Conservation (phyloP, 768 basidiomycete genomes). For the Floccularia luteovirens region DNA sequence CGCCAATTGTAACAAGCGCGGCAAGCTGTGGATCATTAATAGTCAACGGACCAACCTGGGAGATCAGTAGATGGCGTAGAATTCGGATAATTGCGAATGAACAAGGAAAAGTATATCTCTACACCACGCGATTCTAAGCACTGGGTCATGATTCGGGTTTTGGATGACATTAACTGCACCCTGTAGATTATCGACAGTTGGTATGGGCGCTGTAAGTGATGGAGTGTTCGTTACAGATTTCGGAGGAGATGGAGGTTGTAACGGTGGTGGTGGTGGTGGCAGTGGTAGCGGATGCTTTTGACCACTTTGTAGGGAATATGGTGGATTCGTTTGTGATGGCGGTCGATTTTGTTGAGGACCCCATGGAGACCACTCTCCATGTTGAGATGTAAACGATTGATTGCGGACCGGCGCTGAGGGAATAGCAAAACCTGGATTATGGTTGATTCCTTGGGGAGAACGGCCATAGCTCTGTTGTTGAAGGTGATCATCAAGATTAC, state of each 20-base stretch:
- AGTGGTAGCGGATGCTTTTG: conserved; percentile 12
- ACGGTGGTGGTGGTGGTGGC: conserved; percentile 38
- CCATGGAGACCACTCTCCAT: conserved; percentile 11
- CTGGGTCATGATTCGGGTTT: conserved; percentile 46
- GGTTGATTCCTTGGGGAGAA: conserved; percentile 8
- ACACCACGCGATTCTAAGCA: conserved; percentile 67
- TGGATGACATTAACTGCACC: conserved; percentile 45
- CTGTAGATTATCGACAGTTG: conserved; percentile 52
- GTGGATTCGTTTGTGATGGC: conserved; percentile 15
- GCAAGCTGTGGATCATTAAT: conserved; percentile 55
- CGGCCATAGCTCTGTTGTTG: conserved; percentile 9
- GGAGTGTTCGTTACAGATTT: conserved; percentile 23
- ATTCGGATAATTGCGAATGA: conserved; percentile 41
- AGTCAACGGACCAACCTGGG: conserved; percentile 40
- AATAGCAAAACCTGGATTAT: conserved; percentile 17
- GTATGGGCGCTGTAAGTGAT: conserved; percentile 61
- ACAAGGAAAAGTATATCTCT: conserved; percentile 79
- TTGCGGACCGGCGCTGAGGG: conserved; percentile 6
- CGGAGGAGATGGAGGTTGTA: conserved; percentile 36
- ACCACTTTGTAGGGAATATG: conserved; percentile 12
- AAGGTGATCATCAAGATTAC: conserved; percentile 45
- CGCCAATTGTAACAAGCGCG: conserved; percentile 54
- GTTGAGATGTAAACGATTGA: conserved; percentile 7
- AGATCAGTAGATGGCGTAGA: conserved; percentile 31
- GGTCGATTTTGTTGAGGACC: conserved; percentile 7